Conservation (phyloP, 805 yeast genomes). For the Wickerhamomyces rabaulensis region DNA sequence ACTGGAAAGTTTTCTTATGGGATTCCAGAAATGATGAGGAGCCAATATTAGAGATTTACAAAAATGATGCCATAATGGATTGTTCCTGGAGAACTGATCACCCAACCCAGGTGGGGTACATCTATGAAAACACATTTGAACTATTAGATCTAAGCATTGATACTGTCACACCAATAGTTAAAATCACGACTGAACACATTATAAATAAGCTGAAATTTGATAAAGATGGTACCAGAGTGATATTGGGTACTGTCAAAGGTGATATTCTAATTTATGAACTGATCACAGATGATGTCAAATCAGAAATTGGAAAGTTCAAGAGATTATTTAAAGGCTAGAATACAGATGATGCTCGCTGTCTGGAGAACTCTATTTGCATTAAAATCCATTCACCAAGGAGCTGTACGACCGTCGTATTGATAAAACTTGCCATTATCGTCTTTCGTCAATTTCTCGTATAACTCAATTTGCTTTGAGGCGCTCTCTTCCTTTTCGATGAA, state of each 20-base stretch:
- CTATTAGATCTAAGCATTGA: constrained; percentile 28
- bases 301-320: constrained; percentile 17
- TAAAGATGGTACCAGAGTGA: constrained; percentile 12
- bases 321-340: constrained; percentile 6
- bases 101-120: constrained; percentile 25
- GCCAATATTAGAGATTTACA: constrained; percentile 21
- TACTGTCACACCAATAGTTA: constrained; percentile 20
- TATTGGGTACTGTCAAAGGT: constrained; percentile 15
- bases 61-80: constrained; percentile 24
- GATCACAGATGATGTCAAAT: constrained; percentile 6
- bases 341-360: background rate
- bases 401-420: constrained; percentile 10
- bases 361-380: background rate
- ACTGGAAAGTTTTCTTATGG: constrained; percentile 28
- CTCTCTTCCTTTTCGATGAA: constrained; percentile 22
- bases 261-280: constrained; percentile 14
- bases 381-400: background rate
- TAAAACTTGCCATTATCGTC: constrained; percentile 25
- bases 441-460: constrained; percentile 16
- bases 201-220: constrained; percentile 15
- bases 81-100: constrained; percentile 23
- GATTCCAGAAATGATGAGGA: constrained; percentile 10
- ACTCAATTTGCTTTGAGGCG: constrained; percentile 16
- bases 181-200: constrained; percentile 6
- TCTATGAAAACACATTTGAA: constrained; percentile 25